Percentiles rank a stretch among this genome's conserved stretches.
Conservation (phyloP, 441 rosid genomes). For the Raphanus hybrid region DNA sequence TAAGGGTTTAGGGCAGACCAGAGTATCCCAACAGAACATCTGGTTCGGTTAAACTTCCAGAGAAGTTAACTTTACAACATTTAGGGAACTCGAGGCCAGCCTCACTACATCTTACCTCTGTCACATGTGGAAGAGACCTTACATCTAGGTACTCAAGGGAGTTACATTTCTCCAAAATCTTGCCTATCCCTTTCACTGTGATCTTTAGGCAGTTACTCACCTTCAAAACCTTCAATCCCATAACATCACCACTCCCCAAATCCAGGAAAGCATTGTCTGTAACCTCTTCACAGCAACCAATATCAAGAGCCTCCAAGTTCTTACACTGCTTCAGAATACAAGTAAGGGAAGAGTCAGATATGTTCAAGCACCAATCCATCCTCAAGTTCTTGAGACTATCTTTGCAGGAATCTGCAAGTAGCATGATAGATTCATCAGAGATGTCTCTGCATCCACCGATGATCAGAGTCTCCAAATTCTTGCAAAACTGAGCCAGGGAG, state of each 20-base stretch:
- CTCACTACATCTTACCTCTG: conserved; percentile 75
- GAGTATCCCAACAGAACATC: conserved; percentile 43
- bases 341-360: conserved; percentile 72
- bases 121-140: conserved; percentile 79
- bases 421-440: conserved; percentile 63
- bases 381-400: conserved; percentile 74
- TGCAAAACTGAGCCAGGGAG: conserved; percentile 69
- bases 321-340: conserved; percentile 52
- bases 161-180: conserved; percentile 69
- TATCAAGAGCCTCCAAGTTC: conserved; percentile 83
- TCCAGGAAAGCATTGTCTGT: conserved; percentile 70
- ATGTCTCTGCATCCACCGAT: conserved; percentile 85
- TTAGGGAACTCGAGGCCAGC: conserved; percentile 77
- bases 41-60: conserved; percentile 70
- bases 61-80: conserved; percentile 79
- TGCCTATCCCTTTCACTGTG: conserved; percentile 64
- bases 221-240: conserved; percentile 71
- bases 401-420: conserved; percentile 65
- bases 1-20: background rate
- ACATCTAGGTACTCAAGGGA: conserved; percentile 80
- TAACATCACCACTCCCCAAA: conserved; percentile 47
- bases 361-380: conserved; percentile 92
- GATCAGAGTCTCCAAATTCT: conserved; percentile 72
- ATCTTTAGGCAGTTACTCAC: conserved; percentile 77
- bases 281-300: conserved; percentile 87